phyloP scores from a whole-genome alignment of 2,329 filamentous ascomycete genomes.

The Penicillium oxalicum region DNA sequence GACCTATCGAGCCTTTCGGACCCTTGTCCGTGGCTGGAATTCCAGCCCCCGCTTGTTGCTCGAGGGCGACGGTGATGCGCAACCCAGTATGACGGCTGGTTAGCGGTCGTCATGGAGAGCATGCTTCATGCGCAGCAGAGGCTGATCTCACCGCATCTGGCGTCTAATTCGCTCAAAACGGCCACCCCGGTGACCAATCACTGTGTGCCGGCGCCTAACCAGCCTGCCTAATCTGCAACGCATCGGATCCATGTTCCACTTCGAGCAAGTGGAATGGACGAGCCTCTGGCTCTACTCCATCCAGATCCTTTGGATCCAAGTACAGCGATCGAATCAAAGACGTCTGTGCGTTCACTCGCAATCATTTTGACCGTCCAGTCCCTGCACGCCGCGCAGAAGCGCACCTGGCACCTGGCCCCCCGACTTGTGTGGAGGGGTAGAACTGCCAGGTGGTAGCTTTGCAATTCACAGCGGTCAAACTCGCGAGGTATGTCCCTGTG shows the following conservation, averaged over 20 bases:
- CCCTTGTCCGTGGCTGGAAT: constrained; percentile 7
- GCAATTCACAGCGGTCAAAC: no score
- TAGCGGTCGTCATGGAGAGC: constrained; percentile 4
- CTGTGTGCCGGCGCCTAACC: constrained; percentile 17
- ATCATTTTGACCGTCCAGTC: constrained; percentile 15
- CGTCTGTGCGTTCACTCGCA: constrained; percentile 11
- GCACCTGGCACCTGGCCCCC: no score
- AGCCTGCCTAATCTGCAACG: constrained; percentile 9
- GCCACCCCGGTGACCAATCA: constrained; percentile 15
- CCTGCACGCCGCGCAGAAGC: constrained; percentile 11
- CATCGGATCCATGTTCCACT: constrained; percentile 5
- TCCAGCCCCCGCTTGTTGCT: constrained; percentile 3
- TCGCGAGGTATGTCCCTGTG: no score
- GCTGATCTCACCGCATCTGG: constrained; percentile 6
- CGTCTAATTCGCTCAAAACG: constrained; percentile 10
- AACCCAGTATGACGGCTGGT: constrained; percentile 9
- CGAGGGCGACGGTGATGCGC: not conserved
- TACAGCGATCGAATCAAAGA: not conserved
- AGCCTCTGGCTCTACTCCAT: not conserved
- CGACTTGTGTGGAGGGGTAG: no score
- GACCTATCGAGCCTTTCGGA: constrained; percentile 5
- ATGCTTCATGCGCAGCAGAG: constrained; percentile 1
- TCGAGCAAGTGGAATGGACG: not conserved
- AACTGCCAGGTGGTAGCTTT: no score
- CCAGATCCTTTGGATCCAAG: not conserved